A percentile compares a stretch with the other conserved stretches of the same genome.
Conservation (phyloP, 345 rosid species). For the Brassica juncea region DNA sequence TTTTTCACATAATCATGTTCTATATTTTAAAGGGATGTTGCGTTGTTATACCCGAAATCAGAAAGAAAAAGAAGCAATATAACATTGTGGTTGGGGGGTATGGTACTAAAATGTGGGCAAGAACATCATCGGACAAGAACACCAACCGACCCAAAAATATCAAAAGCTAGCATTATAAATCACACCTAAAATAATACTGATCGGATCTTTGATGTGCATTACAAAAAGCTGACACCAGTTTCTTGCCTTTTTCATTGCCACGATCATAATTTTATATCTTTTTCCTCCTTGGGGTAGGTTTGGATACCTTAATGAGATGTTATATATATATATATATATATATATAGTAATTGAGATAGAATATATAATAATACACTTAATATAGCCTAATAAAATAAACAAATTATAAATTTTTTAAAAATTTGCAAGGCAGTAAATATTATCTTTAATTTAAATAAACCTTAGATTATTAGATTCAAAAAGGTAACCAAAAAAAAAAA, state of each 20-base stretch:
- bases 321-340: too few species aligned
- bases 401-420: background rate
- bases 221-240: slow-evolving; percentile 9
- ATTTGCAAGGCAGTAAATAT: background rate
- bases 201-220: slow-evolving; percentile 28
- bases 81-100: slow-evolving; percentile 1
- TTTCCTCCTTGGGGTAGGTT: background rate
- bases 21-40: background rate
- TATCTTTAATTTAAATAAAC: background rate
- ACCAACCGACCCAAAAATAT: slow-evolving; percentile 25
- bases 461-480: background rate
- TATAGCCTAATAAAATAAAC: background rate
- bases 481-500: background rate
- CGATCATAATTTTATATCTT: background rate
- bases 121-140: slow-evolving; percentile 14
- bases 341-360: background rate
- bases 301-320: background rate
- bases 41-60: background rate
- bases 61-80: background rate
- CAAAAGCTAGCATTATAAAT: slow-evolving; percentile 28
- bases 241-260: background rate
- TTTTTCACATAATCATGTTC: background rate
- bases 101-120: slow-evolving; percentile 17
- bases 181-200: slow-evolving; percentile 18
- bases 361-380: background rate